Evolutionary conservation across 192 early-diverging fungal genomes (phyloP), one percentile per base, ranked within the genome.

Genomic region (Entomortierella chlamydospora): DNA sequence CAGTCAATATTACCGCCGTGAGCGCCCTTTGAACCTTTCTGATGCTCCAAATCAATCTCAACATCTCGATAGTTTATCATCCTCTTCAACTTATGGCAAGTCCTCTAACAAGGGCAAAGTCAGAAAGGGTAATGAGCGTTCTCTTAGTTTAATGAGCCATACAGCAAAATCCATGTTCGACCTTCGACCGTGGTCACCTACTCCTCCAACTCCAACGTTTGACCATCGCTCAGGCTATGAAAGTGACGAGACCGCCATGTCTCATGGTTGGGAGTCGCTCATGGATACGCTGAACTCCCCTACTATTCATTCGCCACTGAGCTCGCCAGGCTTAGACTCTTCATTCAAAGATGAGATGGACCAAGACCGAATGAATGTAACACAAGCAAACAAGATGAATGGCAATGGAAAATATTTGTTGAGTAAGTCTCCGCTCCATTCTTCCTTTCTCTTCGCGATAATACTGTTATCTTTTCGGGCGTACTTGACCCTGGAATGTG

Each of bases 111-210:
- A 69, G 37, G 43, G 12, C 25, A 54, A 59, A 39, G 25, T 31
- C 25, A 43, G 49, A 4, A 45, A 64, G 10, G 61, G 59, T 23
- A 63, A 70, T 29, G 22, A 42, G 23, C 76, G 76, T 9, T 79
- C 76, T 6, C 34, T 70, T 23, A 79, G 76, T 39, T 63, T 79
- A 9, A 79, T 70, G 63, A 79, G 63, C 30, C 57, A 51, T 10
- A 64, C 73, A 4, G 68, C 68, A 9, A 79, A 79, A 29, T 79
- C 76, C 43, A 70, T 79, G 76, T 61, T 61, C 58, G 76, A 79
- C 50, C 68, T 79, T n/a, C 61, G 76, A 34, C 76, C 67, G 15
- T 70, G 67, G 76, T 51, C 68, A 17, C n/a, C n/a, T n/a, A 20
- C 49, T 20, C 76, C 56, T 22, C 76, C 65, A 31, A 64, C 76